Evolutionary conservation across 2,329 filamentous ascomycete species (phyloP).

Genomic region (Elsinoe necatrix): DNA sequence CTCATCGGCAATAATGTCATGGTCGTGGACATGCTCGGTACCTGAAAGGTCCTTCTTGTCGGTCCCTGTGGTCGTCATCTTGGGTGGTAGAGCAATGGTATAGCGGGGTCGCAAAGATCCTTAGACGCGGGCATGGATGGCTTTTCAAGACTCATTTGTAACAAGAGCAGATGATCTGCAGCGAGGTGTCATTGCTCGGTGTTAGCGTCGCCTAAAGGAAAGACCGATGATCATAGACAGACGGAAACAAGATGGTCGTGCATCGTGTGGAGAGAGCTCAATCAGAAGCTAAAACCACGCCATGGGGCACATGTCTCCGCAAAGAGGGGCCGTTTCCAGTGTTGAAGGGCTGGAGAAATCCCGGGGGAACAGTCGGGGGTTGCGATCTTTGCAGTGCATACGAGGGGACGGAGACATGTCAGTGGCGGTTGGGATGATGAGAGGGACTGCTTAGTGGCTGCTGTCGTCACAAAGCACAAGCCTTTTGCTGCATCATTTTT

Average conservation of each 20-base stretch:
- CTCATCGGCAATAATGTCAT: constrained; percentile 20
- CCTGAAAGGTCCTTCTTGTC: neutral
- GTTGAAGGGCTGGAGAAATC: neutral
- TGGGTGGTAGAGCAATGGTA: neutral
- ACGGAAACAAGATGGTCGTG: constrained; percentile 1
- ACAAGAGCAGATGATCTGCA: neutral
- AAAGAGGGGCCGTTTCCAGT: neutral
- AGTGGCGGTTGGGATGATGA: neutral
- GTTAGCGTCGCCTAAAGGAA: constrained; percentile 11
- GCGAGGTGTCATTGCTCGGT: constrained; percentile 8
- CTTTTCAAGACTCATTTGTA: constrained; percentile 7
- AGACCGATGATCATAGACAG: neutral
- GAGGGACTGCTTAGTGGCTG: neutral
- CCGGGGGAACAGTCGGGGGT: neutral
- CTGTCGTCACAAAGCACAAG: neutral
- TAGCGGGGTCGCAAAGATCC: neutral
- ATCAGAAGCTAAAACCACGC: constrained; percentile 2
- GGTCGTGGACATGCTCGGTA: constrained; percentile 22
- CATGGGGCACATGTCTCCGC: constrained; percentile 4
- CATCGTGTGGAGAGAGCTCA: constrained; percentile 1
- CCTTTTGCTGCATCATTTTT: neutral
- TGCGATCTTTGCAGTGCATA: neutral
- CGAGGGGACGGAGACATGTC: neutral
- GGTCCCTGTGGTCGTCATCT: constrained; percentile 3
- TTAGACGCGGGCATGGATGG: neutral